Evolutionary conservation across 257 asterid genomes (phyloP).

Genomic region (Capsicum chinense): DNA sequence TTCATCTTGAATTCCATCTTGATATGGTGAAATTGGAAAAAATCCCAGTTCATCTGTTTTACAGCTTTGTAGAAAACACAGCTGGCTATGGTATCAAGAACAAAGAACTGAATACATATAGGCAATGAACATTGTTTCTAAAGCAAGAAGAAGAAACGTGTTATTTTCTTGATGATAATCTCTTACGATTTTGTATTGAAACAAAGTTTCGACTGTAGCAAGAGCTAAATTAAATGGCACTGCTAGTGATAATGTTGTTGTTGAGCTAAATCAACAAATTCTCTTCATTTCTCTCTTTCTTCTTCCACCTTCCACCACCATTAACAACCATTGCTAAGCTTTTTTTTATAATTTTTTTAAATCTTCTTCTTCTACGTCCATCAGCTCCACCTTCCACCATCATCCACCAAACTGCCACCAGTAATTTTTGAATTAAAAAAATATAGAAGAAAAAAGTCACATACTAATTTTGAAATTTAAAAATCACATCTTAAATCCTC

Average conservation of each 20-base stretch:
- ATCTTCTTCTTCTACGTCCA: too few relatives aligned
- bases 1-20: constrained; percentile 39
- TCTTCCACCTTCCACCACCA: too few relatives aligned
- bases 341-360: too few relatives aligned
- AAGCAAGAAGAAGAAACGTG: constrained; percentile 34
- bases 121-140: constrained; percentile 60
- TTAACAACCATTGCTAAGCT: too few relatives aligned
- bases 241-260: constrained; percentile 62
- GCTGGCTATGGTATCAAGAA: constrained; percentile 55
- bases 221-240: constrained; percentile 47
- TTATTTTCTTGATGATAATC: constrained; percentile 32
- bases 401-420: too few relatives aligned
- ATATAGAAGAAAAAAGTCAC: too few relatives aligned
- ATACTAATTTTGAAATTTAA: too few relatives aligned
- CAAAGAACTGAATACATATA: constrained; percentile 56
- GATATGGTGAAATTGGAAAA: neutral
- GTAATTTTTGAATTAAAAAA: too few relatives aligned
- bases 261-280: neutral
- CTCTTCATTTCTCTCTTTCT: too few relatives aligned
- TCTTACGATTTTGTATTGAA: constrained; percentile 56
- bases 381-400: too few relatives aligned
- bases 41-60: constrained; percentile 32
- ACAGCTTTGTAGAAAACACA: constrained; percentile 56
- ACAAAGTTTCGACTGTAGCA: constrained; percentile 64
- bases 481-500: too few relatives aligned